Evolutionary conservation across 2,329 filamentous ascomycete species (phyloP), one percentile per base, ranked within the genome.

Genomic region (Paramyrothecium roridum): DNA sequence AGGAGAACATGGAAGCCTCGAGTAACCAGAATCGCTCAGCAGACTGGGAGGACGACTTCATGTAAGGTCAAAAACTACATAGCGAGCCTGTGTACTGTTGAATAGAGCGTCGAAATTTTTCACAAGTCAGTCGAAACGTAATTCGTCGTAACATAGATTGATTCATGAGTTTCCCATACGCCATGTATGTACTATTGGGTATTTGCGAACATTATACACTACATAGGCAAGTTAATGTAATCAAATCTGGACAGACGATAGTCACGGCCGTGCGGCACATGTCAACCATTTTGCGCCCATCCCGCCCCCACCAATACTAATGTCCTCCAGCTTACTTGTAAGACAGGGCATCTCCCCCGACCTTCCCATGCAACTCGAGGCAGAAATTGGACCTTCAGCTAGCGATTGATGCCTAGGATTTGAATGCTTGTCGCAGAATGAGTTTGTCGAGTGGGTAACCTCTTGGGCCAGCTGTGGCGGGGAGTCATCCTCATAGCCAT

Each of bases 31-130:
- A 96, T 67, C 84, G 91, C 16, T 80, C 82, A 59, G 83, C 86
- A 57, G 79, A 90, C 69, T 93, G 90, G 76, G 83, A 91, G 67
- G 93, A 97, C 56, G 93, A 99, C 68, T 99, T 99, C 68, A 96
- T 96, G 91, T 93, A 82, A 59, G 11, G 3, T 16, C n/a, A n/a
- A n/a, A 8, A 22, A 19, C 10, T 13, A 16, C 13, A 16, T 20
- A 20, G 6, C 20, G 46, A 17, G 22, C 22, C 21, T 8, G 20
- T 26, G 13, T 22, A 19, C 46, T 22, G 22, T 30, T 30, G n/a
- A 50, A 33, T 16, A 53, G 22, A 21, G 2, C 46, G 46, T 19
- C 17, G 22, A 30, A 30, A 30, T 30, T 30, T 4, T 30, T 30
- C 26, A 30, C 26, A 30, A 30, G 10, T 30, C 10, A 30, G 26